Evolutionary conservation across 1,139 yeast species (phyloP).

Genomic region (Pichia sp.): DNA sequence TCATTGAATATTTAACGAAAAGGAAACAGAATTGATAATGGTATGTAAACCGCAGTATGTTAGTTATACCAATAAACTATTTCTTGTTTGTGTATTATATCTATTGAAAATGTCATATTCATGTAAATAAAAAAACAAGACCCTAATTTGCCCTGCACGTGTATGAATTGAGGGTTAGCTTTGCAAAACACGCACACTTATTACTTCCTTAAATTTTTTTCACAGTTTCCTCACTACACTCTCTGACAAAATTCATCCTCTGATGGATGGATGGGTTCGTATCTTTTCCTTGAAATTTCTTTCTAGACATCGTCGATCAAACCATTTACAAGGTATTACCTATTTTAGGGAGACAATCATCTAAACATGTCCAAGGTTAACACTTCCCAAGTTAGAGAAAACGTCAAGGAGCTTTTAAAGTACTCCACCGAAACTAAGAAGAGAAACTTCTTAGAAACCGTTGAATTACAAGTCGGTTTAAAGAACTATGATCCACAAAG

Average conservation of each 20-base stretch:
- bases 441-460: slow-evolving; percentile 99
- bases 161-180: too few relatives aligned
- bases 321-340: slow-evolving; percentile 28
- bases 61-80: too few relatives aligned
- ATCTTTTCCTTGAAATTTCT: not conserved
- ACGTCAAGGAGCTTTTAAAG: slow-evolving; percentile 88
- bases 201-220: not conserved
- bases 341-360: slow-evolving; percentile 62
- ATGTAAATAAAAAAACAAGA: too few relatives aligned
- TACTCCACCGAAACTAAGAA: slow-evolving; percentile 94
- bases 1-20: not conserved
- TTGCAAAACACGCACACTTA: not conserved
- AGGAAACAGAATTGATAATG: not conserved
- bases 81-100: too few relatives aligned
- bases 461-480: slow-evolving; percentile 98
- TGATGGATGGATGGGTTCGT: not conserved
- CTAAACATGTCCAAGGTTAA: slow-evolving; percentile 86
- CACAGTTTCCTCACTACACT: not conserved
- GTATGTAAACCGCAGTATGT: not conserved
- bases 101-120: too few relatives aligned
- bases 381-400: slow-evolving; percentile 90
- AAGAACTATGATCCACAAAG: slow-evolving; percentile 99
- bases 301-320: slow-evolving; percentile 19
- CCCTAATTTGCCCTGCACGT: too few relatives aligned
- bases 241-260: not conserved